Conservation (phyloP, 345 rosid species). For the Theobroma cacao region DNA sequence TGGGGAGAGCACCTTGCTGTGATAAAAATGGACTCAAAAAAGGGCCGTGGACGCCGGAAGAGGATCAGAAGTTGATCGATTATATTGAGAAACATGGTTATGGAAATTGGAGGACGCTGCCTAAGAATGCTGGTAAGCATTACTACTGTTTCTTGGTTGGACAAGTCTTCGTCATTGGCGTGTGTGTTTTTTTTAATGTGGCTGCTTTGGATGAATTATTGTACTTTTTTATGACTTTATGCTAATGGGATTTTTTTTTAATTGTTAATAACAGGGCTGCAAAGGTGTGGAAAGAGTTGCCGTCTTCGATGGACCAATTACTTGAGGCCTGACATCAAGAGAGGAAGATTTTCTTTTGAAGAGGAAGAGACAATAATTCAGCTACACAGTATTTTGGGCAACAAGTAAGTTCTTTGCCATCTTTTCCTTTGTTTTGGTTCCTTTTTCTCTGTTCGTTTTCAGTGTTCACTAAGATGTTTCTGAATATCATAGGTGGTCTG, state of each 20-base stretch:
- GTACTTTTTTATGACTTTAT: conserved; percentile 7
- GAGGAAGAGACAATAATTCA: conserved; percentile 77
- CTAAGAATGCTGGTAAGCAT: conserved; percentile 73
- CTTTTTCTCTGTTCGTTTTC: background rate
- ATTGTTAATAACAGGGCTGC: conserved; percentile 33
- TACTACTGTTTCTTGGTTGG: background rate
- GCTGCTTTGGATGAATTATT: background rate
- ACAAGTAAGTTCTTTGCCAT: conserved; percentile 47
- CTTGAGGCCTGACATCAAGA: conserved; percentile 72
- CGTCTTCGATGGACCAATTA: conserved; percentile 80
- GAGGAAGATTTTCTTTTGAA: conserved; percentile 67
- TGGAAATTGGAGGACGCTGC: conserved; percentile 89
- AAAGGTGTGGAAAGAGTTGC: conserved; percentile 79
- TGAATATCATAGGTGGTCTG: conserved; percentile 58
- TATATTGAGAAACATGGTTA: conserved; percentile 77
- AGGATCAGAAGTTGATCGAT: conserved; percentile 64
- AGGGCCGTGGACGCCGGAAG: conserved; percentile 94
- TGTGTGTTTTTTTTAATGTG: background rate
- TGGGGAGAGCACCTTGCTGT: conserved; percentile 89
- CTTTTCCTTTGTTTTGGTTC: background rate
- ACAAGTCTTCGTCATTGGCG: background rate
- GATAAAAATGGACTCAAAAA: conserved; percentile 74
- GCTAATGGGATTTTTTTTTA: background rate
- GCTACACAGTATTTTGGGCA: conserved; percentile 62
- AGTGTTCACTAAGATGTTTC: background rate